Percentiles rank a stretch among this genome's conserved stretches.
These are phyloP conservation scores for Trametes sp. DNA, from an alignment of 1,284 basidiomycete species.

Conservation along the genomic window DNA sequence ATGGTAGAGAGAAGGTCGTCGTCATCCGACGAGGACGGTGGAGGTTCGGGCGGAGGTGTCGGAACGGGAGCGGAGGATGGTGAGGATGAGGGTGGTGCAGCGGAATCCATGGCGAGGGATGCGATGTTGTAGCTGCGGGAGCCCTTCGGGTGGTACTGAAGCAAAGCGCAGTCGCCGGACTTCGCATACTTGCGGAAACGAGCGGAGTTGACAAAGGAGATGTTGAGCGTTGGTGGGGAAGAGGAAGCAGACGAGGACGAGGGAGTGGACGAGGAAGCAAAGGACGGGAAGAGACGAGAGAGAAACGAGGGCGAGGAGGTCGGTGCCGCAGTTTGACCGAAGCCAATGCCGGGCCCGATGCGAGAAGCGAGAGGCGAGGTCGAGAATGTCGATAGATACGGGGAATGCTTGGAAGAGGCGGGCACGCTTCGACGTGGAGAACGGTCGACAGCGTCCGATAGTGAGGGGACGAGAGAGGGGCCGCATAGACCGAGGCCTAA, in stretches of 20 bases:
- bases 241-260: background rate
- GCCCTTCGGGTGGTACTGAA: conserved; percentile 8
- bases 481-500: conserved; percentile 27
- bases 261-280: background rate
- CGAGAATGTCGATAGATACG: conserved; percentile 5
- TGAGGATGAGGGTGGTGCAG: background rate
- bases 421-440: conserved; percentile 6
- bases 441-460: conserved; percentile 2
- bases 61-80: background rate
- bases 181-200: conserved; percentile 14
- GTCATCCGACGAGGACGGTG: background rate
- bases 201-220: conserved; percentile 7
- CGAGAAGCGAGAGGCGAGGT: conserved; percentile 7
- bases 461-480: background rate
- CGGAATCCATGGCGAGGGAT: background rate
- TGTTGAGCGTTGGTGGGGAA: conserved; percentile 1
- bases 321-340: conserved; percentile 8
- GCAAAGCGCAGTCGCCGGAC: background rate
- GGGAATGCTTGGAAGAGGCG: conserved; percentile 4
- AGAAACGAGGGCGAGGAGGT: background rate
- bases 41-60: background rate
- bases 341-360: conserved; percentile 10
- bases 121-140: background rate
- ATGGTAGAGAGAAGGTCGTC: background rate
- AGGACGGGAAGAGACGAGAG: background rate